Evolutionary conservation across 352 stramenopile species (phyloP), one percentile per base, ranked within the genome.

Genomic region (Globisporangium nagaii): DNA sequence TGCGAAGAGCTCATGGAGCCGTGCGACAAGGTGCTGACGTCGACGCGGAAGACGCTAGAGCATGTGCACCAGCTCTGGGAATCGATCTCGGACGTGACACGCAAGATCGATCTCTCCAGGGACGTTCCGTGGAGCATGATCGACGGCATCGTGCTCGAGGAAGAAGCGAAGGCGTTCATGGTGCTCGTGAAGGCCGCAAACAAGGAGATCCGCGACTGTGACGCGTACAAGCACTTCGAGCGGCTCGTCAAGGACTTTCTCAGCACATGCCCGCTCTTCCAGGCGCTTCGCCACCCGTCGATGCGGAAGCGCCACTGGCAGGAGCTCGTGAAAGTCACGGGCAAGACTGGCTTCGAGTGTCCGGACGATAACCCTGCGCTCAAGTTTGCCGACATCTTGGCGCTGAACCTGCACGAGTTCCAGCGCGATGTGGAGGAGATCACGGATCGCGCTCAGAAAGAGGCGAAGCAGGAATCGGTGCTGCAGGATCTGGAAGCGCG

Each of bases 121-220:
- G 80, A 90, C 31, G 75, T 97, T 53, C 78, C 96, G 28, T 98
- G 95, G 96, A 76, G 67, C 35, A 82, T 96, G 70, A 77, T 98
- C 15, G 84, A 97, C 55, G 78, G 89, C 3, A 72, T 97, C 27
- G 75, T 93, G 20, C 61, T 98, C 10, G 95, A 98, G 60, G 94
- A 98, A 65, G 92, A 96, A 56, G 86, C 86, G 11, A 98, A 98
- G 62, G 49, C 58, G 8, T 89, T 93, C 45, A 58, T 90, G 53
- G 65, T 60, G 40, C 79, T 97, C 10, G 84, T 97, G 9, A 98
- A 98, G 62, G 72, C 78, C 12, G 83, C 90, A 0, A 73, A 75
- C 60, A 97, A 96, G 60, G 75, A 84, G 12, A 93, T 95, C 28
- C 80, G 88, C 9, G 96, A 96, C 48, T 97, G 74, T 53, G 84